Evolutionary conservation across 495 filamentous ascomycete species (phyloP), one percentile per base, ranked within the genome.

Genomic region (Entonaema liquescens): DNA sequence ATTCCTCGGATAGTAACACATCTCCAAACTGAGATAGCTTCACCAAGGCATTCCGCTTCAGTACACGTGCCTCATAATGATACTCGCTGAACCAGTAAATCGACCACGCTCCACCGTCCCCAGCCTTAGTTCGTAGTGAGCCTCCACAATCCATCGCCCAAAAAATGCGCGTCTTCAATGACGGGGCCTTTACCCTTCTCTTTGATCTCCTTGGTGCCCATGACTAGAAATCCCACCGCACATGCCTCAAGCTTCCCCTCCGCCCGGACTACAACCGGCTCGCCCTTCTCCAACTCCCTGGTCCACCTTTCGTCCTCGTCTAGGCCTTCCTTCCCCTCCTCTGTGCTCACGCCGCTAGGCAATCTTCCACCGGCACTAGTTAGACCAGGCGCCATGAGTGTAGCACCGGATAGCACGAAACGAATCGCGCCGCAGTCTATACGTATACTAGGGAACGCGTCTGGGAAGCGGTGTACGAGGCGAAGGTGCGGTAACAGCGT

Each of bases 401-500:
- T 91, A 0, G 95, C 95, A 23, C 95, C 95, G 2, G 88, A 90
- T 0, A 99, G 86, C 29, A 99, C 95, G 81, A 99, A 99, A 64
- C 96, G 93, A 79, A 98, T 98, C 0, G 96, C 95, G 58, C 95
- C 95, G 55, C 95, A 89, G 79, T 98, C 95, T 75, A 97, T 94
- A 59, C 89, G 87, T 47, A 93, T 78, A 25, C 82, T 84, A 5
- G 86, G 85, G 75, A 93, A 93, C 73, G 83, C 85, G 59, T 82
- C 73, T 5, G 90, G 90, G 81, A 90, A 92, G 58, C 86, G 82
- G 80, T 95, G 93, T 28, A 95, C 85, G 62, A 95, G 87, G 15
- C 83, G 82, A 2, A 95, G 89, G 76, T 97, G 94, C 1, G 95
- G 95, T 44, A 96, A 85, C 42, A 89, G 76, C 15, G 88, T 83